Conservation (phyloP, 2,329 filamentous ascomycete genomes). For the Chalara sp. region DNA sequence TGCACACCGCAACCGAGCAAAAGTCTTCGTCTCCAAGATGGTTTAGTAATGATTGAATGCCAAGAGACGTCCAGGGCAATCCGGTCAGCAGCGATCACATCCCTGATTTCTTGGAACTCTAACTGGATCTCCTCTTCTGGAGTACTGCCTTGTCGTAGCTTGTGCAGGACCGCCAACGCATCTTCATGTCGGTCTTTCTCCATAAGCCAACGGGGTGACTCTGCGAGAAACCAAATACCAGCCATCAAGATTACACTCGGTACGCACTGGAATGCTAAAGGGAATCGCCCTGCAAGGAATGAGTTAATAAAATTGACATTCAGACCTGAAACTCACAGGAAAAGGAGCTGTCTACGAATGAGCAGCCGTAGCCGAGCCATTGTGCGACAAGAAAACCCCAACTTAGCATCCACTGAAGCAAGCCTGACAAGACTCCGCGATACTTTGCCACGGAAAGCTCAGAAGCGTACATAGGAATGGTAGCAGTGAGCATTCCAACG, state of each 20-base stretch:
- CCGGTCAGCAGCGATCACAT: too few relatives aligned
- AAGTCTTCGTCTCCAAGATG: conserved; percentile 2
- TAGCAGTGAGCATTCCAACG: conserved; percentile 39
- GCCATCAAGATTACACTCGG: conserved; percentile 32
- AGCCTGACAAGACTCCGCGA: too few relatives aligned
- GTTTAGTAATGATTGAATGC: background rate
- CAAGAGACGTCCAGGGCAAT: conserved; percentile 15
- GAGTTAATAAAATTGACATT: too few relatives aligned
- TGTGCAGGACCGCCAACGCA: background rate
- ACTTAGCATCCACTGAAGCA: too few relatives aligned
- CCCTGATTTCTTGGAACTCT: too few relatives aligned
- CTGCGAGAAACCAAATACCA: conserved; percentile 15
- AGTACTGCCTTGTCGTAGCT: conserved; percentile 28
- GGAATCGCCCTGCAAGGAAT: too few relatives aligned
- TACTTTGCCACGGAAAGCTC: too few relatives aligned
- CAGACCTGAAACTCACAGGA: too few relatives aligned
- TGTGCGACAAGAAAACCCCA: too few relatives aligned
- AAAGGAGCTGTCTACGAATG: too few relatives aligned
- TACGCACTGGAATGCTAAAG: too few relatives aligned
- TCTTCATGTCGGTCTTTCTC: background rate
- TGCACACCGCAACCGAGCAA: background rate
- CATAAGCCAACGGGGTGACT: background rate
- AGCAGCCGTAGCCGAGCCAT: too few relatives aligned
- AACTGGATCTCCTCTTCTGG: conserved; percentile 5
- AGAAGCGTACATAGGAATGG: conserved; percentile 38